These are phyloP conservation scores for Globisporangium orthogonon DNA, from an alignment of 352 stramenopile genomes.

Conservation along the genomic window DNA sequence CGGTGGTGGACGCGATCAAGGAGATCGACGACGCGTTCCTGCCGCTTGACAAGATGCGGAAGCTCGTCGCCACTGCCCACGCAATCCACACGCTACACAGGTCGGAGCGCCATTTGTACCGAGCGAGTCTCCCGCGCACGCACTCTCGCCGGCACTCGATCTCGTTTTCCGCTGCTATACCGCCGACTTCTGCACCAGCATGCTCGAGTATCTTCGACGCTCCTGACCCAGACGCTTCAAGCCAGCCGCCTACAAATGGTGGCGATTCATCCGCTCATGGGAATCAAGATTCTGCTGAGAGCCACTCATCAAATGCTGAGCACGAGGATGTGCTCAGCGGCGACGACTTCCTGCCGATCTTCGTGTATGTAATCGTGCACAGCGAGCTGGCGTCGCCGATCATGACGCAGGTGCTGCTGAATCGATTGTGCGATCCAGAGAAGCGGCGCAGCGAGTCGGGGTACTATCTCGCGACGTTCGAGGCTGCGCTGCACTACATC, in stretches of 20 bases:
- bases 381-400: conserved; percentile 68
- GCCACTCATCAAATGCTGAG: conserved; percentile 5
- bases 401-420: conserved; percentile 76
- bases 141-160: conserved; percentile 38
- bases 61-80: conserved; percentile 63
- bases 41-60: conserved; percentile 80
- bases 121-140: conserved; percentile 18
- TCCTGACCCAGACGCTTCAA: neutral
- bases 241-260: neutral
- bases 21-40: conserved; percentile 81
- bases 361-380: conserved; percentile 88
- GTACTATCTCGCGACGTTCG: conserved; percentile 85
- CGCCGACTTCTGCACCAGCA: conserved; percentile 7
- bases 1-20: conserved; percentile 67
- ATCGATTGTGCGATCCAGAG: conserved; percentile 78
- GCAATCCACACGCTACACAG: conserved; percentile 72
- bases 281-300: neutral
- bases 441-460: conserved; percentile 81
- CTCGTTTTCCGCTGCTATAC: conserved; percentile 10
- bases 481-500: conserved; percentile 77
- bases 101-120: conserved; percentile 44
- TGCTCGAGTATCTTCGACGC: neutral
- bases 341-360: conserved; percentile 84
- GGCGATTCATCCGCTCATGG: conserved; percentile 8
- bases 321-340: conserved; percentile 73